phyloP scores from a whole-genome alignment of 306 rosid species.

The Rosa persica region DNA sequence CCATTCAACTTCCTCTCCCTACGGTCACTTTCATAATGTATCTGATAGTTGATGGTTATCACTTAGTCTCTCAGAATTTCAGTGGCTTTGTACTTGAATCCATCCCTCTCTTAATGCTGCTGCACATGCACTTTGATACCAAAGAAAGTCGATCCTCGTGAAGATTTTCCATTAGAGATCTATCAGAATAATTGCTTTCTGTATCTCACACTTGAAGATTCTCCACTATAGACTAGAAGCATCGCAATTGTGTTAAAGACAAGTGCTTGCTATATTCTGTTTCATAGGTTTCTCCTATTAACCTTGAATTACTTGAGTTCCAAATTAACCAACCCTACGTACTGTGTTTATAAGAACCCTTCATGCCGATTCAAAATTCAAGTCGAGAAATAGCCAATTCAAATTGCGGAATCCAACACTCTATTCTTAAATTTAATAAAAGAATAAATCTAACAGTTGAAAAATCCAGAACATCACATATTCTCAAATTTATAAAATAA shows the following conservation, averaged over 20 bases:
- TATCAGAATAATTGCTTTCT: not conserved
- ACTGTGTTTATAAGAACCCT: not conserved
- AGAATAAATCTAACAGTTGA: not conserved
- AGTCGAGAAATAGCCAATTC: not conserved
- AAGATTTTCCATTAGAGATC: not conserved
- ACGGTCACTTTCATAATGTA: not conserved
- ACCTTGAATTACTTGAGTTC: not conserved
- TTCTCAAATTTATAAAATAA: no score
- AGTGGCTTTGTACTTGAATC: not conserved
- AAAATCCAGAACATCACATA: not conserved
- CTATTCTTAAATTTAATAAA: no score
- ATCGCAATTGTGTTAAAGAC: not conserved
- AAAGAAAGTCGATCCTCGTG: not conserved
- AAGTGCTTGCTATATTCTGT: not conserved
- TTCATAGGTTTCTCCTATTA: no score
- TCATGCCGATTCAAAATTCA: not conserved
- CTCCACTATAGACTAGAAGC: not conserved
- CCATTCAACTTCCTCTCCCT: not conserved
- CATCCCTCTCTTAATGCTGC: not conserved
- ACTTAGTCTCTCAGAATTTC: not conserved
- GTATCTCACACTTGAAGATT: not conserved
- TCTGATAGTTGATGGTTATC: not conserved
- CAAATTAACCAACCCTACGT: not conserved
- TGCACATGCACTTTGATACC: slow-evolving; percentile 6
- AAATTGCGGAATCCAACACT: not conserved